Percentiles rank a stretch among this genome's conserved stretches.
Evolutionary conservation across 208 protist genomes (phyloP).

Genomic region (Trypanosomatidae sp.): DNA sequence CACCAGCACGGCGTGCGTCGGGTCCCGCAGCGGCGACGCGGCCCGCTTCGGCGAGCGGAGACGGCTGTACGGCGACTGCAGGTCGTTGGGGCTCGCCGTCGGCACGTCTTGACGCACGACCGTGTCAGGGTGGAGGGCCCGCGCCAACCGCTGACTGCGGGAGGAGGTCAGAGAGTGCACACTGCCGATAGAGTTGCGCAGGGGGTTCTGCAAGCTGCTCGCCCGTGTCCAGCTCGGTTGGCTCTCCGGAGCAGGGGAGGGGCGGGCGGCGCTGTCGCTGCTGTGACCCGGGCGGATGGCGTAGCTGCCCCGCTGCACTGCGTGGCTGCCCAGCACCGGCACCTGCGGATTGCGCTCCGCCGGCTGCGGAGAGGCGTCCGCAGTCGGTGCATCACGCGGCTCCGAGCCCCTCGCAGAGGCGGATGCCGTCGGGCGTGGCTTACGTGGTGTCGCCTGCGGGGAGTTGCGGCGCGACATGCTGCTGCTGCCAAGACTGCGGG

Average conservation of each 20-base stretch:
- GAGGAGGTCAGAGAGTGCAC: neutral
- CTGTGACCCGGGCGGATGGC: constrained; percentile 10
- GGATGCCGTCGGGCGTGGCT: too few relatives aligned
- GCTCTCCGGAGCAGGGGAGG: constrained; percentile 1
- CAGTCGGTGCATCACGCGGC: too few relatives aligned
- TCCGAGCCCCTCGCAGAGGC: too few relatives aligned
- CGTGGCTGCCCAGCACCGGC: neutral
- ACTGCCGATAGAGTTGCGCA: neutral
- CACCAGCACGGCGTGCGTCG: neutral
- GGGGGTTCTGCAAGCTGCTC: neutral
- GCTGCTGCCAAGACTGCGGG: too few relatives aligned
- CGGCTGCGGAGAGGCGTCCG: too few relatives aligned
- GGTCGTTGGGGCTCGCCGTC: constrained; percentile 19
- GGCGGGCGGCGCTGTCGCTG: neutral
- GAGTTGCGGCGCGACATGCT: too few relatives aligned
- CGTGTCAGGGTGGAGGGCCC: constrained; percentile 25
- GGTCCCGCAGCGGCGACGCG: too few relatives aligned
- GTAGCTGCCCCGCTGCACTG: constrained; percentile 14
- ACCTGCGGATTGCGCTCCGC: neutral
- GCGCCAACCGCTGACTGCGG: constrained; percentile 7
- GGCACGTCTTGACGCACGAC: constrained; percentile 3
- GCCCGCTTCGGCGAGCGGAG: neutral
- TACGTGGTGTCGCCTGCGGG: too few relatives aligned
- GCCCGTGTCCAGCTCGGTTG: constrained; percentile 7
- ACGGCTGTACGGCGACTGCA: constrained; percentile 19